Base-by-base conservation (phyloP, 495 filamentous ascomycete species). In the Pseudotulostoma volvatum region DNA sequence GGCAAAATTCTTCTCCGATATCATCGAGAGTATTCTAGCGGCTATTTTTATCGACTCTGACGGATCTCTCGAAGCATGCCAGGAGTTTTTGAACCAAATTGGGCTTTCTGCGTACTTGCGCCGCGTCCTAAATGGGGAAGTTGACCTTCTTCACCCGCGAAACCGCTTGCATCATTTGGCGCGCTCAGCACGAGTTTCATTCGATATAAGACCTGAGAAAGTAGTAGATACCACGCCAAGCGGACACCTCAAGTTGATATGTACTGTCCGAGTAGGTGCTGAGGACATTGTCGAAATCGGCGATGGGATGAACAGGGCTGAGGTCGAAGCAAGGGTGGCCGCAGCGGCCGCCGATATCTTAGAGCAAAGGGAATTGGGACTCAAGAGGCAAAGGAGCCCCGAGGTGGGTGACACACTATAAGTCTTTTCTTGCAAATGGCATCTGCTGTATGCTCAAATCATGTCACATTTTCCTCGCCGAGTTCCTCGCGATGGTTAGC, bases 1-100 rank as follows among this genome's bases (percentile, higher is more conserved):
- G 1, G 74, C 74, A 17, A 96, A 95, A 45, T 82, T 83, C 64
- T 77, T 82, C 57, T 90, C 81, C 0, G 88, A 97, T 50, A 61
- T 94, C 7, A 61, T 94, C 30, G 90, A 97, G 64, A 71, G 67
- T 36, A 43, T 88, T 1, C 54, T 95, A 1, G 90, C 84, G 0
- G 90, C 88, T 0, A 71, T 94, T 0, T 97, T 79, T 61, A 63
- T 93, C 36, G 90, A 95, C 51, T 81, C 76, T 0, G 44, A 50
- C 3, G 81, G 81, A 2, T 57, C 71, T 3, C 47, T 87, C 17
- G 57, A 53, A 0, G 54, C 42, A 0, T 85, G 80, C 43, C 55
- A 60, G 18, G 40, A 20, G 0, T 68, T 94, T 28, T 44, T 80
- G 0, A 74, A 81, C 42, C 49, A 63, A 1, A 46, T 82, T 1